Base-by-base conservation (phyloP, 1,139 yeast genomes). In the Protomyces inundatus region DNA sequence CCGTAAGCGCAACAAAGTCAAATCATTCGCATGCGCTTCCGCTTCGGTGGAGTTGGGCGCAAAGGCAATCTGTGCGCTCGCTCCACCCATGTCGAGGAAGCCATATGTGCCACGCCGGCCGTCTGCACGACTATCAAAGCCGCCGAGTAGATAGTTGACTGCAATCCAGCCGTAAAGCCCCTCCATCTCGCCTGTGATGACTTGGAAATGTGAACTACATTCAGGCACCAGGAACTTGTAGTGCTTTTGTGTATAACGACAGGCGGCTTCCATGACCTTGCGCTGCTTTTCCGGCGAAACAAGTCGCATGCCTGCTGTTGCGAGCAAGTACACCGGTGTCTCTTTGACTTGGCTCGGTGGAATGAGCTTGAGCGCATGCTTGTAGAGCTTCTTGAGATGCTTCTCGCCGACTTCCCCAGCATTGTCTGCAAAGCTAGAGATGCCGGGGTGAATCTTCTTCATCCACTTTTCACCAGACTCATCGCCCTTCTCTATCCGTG, bases 161-260 rank as follows among this genome's bases (percentile, higher is more conserved):
- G 90, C 84, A 7, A 88, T 76, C 96, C 96, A 89, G 9, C 95
- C 93, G 70, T 85, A 88, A 12, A 89, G 70, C 0, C 95, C 96
- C 74, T 89, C 96, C 2, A 82, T 78, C 69, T 86, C 89, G 1
- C 96, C 96, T 67, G 85, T 85, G 54, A 89, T 84, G 32, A 87
- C 82, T 66, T 84, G 82, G 35, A 88, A 79, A 71, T 88, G 95
- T 2, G 73, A 62, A 3, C 64, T 70, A 67, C 81, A 78, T 62
- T 79, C 81, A 1, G 84, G 83, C 2, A 89, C 69, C 69, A 77
- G 84, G 69, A 88, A 87, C 37, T 80, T 78, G 0, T 88, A 81
- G 60, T 84, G 77, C 7, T 72, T 66, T 60, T 77, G 76, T 61
- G 88, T 76, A 69, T 84, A 85, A 3, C 72, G 65, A 73, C 96